These are phyloP conservation scores for Venturia aucupariae DNA, from an alignment of 2,329 filamentous ascomycete species.

Conservation along the genomic window DNA sequence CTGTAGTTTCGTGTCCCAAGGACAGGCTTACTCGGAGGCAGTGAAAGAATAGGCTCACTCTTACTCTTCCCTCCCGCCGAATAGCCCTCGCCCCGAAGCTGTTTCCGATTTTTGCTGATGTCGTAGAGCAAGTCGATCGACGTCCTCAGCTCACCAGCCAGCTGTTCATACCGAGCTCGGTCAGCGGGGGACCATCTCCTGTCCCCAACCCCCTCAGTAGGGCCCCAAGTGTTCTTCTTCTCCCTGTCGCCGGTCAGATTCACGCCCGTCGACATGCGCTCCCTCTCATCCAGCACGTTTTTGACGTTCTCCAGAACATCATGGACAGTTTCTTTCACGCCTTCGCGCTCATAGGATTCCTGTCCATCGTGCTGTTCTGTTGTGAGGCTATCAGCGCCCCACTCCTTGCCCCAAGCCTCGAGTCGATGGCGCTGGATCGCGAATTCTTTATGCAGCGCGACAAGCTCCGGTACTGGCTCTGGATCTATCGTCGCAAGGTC, in stretches of 20 bases:
- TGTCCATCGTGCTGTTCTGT: conserved; percentile 61
- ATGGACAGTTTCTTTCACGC: conserved; percentile 65
- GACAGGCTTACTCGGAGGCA: neutral
- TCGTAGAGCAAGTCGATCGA: conserved; percentile 76
- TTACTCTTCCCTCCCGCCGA: conserved; percentile 17
- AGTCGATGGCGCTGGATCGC: conserved; percentile 72
- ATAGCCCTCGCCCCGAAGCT: conserved; percentile 29
- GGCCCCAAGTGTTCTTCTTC: conserved; percentile 20
- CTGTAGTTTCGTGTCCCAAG: conserved; percentile 9
- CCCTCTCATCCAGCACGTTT: conserved; percentile 67
- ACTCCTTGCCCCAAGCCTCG: conserved; percentile 71
- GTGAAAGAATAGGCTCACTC: neutral
- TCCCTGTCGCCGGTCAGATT: conserved; percentile 23
- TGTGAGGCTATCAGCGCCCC: conserved; percentile 58
- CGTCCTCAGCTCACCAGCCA: conserved; percentile 63
- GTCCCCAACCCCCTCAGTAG: conserved; percentile 31
- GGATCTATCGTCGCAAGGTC: conserved; percentile 55
- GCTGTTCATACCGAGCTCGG: conserved; percentile 63
- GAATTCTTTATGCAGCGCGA: conserved; percentile 63
- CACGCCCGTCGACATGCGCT: conserved; percentile 49
- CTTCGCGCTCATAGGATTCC: conserved; percentile 56
- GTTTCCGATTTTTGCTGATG: conserved; percentile 56
- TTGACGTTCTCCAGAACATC: conserved; percentile 75
- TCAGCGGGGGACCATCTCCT: conserved; percentile 52
- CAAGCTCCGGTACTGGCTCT: conserved; percentile 56